phyloP scores from a whole-genome alignment of 176 grass and related monocot genomes.

The Tuctoria greenei region DNA sequence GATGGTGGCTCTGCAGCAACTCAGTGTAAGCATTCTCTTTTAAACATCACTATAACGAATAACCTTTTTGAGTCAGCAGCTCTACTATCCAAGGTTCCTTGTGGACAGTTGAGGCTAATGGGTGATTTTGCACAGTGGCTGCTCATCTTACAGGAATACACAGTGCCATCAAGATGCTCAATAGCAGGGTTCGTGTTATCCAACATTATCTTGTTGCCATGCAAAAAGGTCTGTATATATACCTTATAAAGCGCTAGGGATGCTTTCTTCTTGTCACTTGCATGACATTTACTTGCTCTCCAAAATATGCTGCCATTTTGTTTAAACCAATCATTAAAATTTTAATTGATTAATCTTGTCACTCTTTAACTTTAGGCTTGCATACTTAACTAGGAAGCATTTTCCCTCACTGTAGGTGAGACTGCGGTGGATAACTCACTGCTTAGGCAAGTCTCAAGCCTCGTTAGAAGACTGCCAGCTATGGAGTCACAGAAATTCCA shows the following conservation, averaged over 20 bases:
- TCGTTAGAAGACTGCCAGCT: slow-evolving; percentile 88
- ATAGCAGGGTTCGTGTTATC: slow-evolving; percentile 86
- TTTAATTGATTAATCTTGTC: not conserved
- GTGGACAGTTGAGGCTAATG: slow-evolving; percentile 34
- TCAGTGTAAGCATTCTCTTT: slow-evolving; percentile 68
- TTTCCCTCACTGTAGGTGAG: slow-evolving; percentile 57
- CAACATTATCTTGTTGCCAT: slow-evolving; percentile 94
- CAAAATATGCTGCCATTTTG: slow-evolving; percentile 17
- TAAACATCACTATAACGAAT: slow-evolving; percentile 26
- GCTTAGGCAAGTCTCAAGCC: slow-evolving; percentile 94
- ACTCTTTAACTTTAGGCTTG: not conserved
- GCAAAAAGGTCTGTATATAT: slow-evolving; percentile 60
- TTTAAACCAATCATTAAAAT: not conserved
- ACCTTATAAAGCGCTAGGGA: not conserved
- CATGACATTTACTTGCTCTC: not conserved
- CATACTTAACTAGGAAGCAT: not conserved
- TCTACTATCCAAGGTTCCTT: slow-evolving; percentile 5
- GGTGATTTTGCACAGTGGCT: slow-evolving; percentile 69
- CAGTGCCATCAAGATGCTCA: slow-evolving; percentile 99
- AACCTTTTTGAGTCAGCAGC: not conserved
- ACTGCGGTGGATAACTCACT: slow-evolving; percentile 83
- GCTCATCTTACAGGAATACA: slow-evolving; percentile 99
- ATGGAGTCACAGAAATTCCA: slow-evolving; percentile 97
- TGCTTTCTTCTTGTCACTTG: slow-evolving; percentile 4
- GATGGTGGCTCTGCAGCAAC: slow-evolving; percentile 98